These are phyloP conservation scores for Hanseniaspora uvarum DNA, from an alignment of 1,139 yeast species.

Conservation along the genomic window DNA sequence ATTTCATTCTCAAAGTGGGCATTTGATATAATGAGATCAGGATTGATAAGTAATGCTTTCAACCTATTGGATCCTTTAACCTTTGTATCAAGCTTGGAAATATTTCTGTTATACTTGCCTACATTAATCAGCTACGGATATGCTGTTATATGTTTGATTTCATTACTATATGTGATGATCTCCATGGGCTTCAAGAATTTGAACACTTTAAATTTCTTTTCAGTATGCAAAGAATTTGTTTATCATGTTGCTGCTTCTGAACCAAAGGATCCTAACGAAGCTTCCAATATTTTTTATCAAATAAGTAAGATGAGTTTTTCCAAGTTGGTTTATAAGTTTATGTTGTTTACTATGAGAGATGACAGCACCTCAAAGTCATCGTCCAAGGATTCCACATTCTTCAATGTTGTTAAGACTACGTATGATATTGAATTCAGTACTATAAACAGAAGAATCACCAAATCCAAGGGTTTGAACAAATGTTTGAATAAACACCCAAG, in stretches of 20 bases:
- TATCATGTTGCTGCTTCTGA: conserved; percentile 29
- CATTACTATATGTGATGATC: conserved; percentile 24
- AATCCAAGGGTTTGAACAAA: background rate
- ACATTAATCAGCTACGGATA: conserved; percentile 18
- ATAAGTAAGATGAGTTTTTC: background rate
- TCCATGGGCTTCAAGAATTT: conserved; percentile 20
- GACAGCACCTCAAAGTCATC: background rate
- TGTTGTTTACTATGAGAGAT: conserved; percentile 1
- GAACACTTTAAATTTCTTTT: conserved; percentile 25
- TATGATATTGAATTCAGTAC: conserved; percentile 14
- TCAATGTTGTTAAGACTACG: background rate
- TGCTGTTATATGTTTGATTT: conserved; percentile 22
- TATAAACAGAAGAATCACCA: conserved; percentile 7
- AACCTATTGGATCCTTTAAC: conserved; percentile 20
- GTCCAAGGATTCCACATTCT: background rate
- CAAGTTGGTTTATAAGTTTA: background rate
- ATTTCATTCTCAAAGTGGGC: conserved; percentile 7
- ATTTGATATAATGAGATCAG: background rate
- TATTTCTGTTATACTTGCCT: conserved; percentile 18
- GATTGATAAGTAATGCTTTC: conserved; percentile 20
- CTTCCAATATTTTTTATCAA: background rate
- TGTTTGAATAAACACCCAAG: conserved; percentile 6
- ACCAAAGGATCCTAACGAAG: conserved; percentile 22
- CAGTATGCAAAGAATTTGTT: conserved; percentile 29
- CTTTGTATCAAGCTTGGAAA: conserved; percentile 25